Evolutionary conservation across 176 grass and related monocot species (phyloP).

Genomic region (Aegilops umbellulata): DNA sequence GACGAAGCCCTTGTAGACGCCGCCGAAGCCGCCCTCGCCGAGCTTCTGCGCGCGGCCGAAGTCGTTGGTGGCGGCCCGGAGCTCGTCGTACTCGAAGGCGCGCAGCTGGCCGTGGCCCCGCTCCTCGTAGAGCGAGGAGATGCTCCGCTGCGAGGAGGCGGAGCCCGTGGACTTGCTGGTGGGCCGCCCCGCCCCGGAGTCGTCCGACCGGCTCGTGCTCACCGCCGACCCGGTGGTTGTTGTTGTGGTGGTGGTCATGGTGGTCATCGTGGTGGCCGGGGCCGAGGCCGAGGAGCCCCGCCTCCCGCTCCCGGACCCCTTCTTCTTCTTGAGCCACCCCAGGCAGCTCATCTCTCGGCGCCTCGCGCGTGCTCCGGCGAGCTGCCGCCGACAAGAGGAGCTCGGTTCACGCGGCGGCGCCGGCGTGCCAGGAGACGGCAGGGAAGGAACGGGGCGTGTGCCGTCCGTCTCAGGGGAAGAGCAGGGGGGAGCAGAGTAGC

Average conservation of each 20-base stretch:
- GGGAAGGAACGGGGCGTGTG: neutral
- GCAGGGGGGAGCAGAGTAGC: neutral
- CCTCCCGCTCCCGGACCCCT: constrained; percentile 17
- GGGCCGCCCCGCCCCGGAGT: constrained; percentile 49
- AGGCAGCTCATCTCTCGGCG: constrained; percentile 57
- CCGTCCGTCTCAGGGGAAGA: neutral
- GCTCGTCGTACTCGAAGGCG: constrained; percentile 74
- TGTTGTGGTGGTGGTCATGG: neutral
- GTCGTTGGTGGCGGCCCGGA: constrained; percentile 61
- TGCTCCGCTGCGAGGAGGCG: constrained; percentile 69
- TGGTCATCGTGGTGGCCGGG: neutral
- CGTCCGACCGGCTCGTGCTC: constrained; percentile 75
- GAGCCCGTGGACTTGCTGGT: constrained; percentile 70
- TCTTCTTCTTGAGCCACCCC: constrained; percentile 41
- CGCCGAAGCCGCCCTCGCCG: constrained; percentile 91
- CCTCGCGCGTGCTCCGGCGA: neutral
- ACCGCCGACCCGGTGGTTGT: constrained; percentile 21
- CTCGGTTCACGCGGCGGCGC: no score
- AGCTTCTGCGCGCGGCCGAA: constrained; percentile 79
- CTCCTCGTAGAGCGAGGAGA: constrained; percentile 83
- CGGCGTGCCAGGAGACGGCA: no score
- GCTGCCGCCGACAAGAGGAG: neutral
- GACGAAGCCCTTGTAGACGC: constrained; percentile 79
- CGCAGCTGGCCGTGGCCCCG: constrained; percentile 66
- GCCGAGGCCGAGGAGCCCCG: neutral